phyloP scores from a whole-genome alignment of 192 early-diverging fungal species.

The Backusella circina region DNA sequence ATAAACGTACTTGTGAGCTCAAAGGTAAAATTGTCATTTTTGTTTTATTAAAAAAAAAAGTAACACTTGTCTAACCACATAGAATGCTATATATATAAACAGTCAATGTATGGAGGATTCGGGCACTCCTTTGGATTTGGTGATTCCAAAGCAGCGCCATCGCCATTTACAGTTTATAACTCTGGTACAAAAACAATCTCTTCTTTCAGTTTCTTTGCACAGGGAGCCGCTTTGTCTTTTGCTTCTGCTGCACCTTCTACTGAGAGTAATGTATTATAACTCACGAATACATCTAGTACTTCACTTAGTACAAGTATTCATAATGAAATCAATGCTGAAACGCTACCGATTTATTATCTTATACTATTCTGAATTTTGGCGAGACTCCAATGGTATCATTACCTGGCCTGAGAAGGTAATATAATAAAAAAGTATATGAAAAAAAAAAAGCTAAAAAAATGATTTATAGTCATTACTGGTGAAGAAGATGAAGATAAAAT shows the following conservation, averaged over 20 bases:
- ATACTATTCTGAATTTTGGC: no score
- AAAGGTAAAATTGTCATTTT: no score
- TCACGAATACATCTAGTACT: not conserved
- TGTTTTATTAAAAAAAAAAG: no score
- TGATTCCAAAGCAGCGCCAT: not conserved
- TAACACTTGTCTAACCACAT: no score
- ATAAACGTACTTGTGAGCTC: no score
- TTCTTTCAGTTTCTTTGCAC: conserved; percentile 32
- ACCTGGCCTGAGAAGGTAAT: conserved; percentile 19
- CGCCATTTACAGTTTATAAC: not conserved
- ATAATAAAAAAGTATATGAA: no score
- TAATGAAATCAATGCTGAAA: no score
- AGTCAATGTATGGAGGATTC: conserved; percentile 19
- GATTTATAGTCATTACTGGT: conserved; percentile 30
- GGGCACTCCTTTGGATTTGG: conserved; percentile 16
- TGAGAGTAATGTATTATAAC: conserved; percentile 13
- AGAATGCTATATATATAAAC: no score
- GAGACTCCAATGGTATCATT: conserved; percentile 24
- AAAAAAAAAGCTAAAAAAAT: not conserved
- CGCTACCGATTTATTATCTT: no score
- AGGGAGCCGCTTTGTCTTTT: conserved; percentile 29
- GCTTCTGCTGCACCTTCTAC: conserved; percentile 20
- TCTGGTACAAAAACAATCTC: not conserved
- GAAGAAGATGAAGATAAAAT: conserved; percentile 42
- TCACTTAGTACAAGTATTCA: no score